Percentiles rank a stretch among this genome's conserved stretches.
Evolutionary conservation across 31 red algal genomes (phyloP).

Genomic region (Odonthalia washingtoniensis): DNA sequence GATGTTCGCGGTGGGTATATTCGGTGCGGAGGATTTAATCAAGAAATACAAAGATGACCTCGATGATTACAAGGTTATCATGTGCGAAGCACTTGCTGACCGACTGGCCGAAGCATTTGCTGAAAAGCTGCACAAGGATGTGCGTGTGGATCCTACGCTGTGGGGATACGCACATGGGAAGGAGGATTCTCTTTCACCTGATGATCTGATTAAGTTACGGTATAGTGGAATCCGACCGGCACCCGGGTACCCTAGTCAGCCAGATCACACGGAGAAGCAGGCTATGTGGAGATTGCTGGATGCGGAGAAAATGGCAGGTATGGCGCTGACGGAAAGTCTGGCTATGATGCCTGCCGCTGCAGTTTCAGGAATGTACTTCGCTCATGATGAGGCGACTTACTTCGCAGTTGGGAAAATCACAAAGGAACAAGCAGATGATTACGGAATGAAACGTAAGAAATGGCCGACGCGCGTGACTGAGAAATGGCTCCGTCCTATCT

Average conservation of each 20-base stretch:
- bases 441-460: conserved; percentile 64
- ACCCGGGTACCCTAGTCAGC: conserved; percentile 83
- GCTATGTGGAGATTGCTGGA: conserved; percentile 86
- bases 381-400: conserved; percentile 79
- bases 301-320: conserved; percentile 59
- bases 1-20: conserved; percentile 91
- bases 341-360: conserved; percentile 88
- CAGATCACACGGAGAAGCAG: conserved; percentile 87
- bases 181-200: conserved; percentile 67
- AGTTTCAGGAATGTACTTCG: conserved; percentile 88
- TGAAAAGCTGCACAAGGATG: conserved; percentile 87
- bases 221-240: conserved; percentile 91
- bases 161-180: conserved; percentile 84
- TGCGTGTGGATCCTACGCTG: conserved; percentile 57
- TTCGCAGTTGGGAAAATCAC: conserved; percentile 89
- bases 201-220: conserved; percentile 93
- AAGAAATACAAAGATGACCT: conserved; percentile 70
- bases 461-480: conserved; percentile 59
- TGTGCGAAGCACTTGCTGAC: conserved; percentile 88
- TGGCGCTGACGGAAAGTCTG: conserved; percentile 76
- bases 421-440: conserved; percentile 77
- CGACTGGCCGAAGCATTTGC: conserved; percentile 92
- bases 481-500: conserved; percentile 83
- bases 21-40: conserved; percentile 81
- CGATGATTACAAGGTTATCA: conserved; percentile 85